These are phyloP conservation scores for Ustulina deusta DNA, from an alignment of 2,329 filamentous ascomycete species.

Conservation along the genomic window DNA sequence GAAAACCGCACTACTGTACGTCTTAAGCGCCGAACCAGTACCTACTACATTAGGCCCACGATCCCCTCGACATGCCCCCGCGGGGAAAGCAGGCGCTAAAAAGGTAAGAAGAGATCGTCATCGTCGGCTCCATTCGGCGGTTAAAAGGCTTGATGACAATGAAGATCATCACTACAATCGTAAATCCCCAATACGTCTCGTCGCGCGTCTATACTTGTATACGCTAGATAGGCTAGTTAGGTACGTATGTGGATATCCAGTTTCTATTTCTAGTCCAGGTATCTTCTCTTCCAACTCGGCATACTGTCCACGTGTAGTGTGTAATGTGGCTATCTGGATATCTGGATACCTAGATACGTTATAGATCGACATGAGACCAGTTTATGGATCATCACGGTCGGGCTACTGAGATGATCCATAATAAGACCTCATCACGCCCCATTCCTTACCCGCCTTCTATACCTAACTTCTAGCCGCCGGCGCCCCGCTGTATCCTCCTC, in stretches of 20 bases:
- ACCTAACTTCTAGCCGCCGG: constrained; percentile 44
- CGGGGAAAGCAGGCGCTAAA: constrained; percentile 25
- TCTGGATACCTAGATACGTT: no score
- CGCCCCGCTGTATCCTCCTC: constrained; percentile 69
- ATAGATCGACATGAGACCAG: not conserved
- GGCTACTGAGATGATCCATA: not conserved
- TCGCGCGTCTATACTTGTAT: not conserved
- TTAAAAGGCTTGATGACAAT: not conserved
- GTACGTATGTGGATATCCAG: not conserved
- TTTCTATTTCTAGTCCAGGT: constrained; percentile 14
- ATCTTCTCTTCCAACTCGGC: not conserved
- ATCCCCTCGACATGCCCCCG: no score
- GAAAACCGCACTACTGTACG: not conserved
- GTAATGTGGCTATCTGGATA: not conserved
- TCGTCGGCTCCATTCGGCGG: constrained; percentile 3
- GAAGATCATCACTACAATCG: constrained; percentile 41
- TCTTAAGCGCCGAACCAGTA: constrained; percentile 30
- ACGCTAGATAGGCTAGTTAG: no score
- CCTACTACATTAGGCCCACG: not conserved
- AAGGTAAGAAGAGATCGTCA: constrained; percentile 13
- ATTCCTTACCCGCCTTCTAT: not conserved
- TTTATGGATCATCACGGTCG: not conserved
- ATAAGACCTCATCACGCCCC: not conserved
- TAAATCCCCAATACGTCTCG: not conserved
- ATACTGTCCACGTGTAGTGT: not conserved